These are phyloP conservation scores for Pyrenochaeta sp. DNA, from an alignment of 2,329 filamentous ascomycete genomes.

Conservation along the genomic window DNA sequence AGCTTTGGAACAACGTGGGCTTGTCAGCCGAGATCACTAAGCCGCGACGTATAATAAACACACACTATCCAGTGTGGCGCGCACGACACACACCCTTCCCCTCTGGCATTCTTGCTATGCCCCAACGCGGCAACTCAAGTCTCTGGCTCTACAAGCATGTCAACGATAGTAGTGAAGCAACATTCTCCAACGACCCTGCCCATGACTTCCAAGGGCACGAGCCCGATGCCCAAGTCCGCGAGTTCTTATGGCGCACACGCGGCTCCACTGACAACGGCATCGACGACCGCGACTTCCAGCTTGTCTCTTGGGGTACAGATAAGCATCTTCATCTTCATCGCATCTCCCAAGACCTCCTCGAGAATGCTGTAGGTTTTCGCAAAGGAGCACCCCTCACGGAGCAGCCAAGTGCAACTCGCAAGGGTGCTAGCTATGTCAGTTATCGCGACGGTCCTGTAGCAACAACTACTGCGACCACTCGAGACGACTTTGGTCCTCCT, in stretches of 20 bases:
- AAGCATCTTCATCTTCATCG: constrained; percentile 81
- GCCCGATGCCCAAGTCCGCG: constrained; percentile 72
- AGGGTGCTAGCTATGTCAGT: constrained; percentile 83
- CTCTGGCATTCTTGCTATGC: constrained; percentile 86
- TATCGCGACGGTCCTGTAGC: constrained; percentile 68
- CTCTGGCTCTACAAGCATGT: constrained; percentile 83
- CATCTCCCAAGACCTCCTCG: constrained; percentile 69
- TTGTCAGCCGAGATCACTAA: constrained; percentile 57
- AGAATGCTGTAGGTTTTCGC: constrained; percentile 73
- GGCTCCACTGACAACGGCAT: constrained; percentile 71
- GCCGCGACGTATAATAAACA: constrained; percentile 72
- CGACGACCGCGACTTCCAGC: constrained; percentile 88
- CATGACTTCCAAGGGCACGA: constrained; percentile 63
- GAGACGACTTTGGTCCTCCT: constrained; percentile 26
- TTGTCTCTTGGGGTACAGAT: constrained; percentile 93
- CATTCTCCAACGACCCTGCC: constrained; percentile 47
- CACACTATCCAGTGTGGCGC: constrained; percentile 88
- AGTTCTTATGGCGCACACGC: constrained; percentile 88
- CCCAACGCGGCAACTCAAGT: constrained; percentile 85
- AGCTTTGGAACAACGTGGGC: constrained; percentile 84
- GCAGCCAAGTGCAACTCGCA: constrained; percentile 77
- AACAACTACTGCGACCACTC: constrained; percentile 22
- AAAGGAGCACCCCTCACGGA: constrained; percentile 72
- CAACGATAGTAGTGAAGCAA: constrained; percentile 47
- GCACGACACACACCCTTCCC: constrained; percentile 92